phyloP scores from a whole-genome alignment of 2,329 filamentous ascomycete species.

The Colletotrichum tropicale region DNA sequence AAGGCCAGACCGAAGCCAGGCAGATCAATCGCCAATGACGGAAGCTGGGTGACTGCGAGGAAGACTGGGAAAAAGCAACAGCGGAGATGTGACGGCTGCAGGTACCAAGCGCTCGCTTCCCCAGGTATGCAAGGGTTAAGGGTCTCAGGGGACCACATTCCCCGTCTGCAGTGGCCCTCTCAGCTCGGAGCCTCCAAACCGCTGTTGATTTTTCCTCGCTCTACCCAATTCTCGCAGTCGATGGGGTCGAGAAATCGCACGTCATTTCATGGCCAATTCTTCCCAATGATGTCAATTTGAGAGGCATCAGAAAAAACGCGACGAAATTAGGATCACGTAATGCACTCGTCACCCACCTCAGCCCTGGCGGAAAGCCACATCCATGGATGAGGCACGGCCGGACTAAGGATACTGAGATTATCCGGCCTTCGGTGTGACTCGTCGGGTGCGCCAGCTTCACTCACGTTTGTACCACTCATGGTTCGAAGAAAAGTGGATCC shows the following conservation, averaged over 20 bases:
- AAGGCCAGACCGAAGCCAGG: not conserved
- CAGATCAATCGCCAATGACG: not conserved
- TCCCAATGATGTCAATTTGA: not conserved
- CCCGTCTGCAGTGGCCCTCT: not conserved
- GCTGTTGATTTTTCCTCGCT: not conserved
- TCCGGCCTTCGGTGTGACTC: not conserved
- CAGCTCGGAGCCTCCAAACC: not conserved
- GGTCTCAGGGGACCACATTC: not conserved
- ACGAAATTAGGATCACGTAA: not conserved
- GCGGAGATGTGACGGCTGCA: conserved; percentile 3
- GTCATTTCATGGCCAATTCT: not conserved
- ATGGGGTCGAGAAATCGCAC: not conserved
- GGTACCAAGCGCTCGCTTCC: conserved; percentile 10
- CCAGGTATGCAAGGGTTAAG: not conserved
- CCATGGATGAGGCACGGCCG: not conserved
- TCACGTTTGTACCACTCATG: not conserved
- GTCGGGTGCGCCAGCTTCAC: not conserved
- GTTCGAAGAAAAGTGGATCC: not conserved
- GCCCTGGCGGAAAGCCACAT: not conserved
- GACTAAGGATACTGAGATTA: not conserved
- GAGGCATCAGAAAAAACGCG: not conserved
- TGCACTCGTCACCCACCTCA: not conserved
- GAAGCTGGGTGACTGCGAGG: not conserved
- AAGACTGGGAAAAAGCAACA: not conserved
- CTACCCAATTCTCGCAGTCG: not conserved